These are phyloP conservation scores for Purshia tridentata DNA, from an alignment of 306 rosid genomes.

Conservation along the genomic window DNA sequence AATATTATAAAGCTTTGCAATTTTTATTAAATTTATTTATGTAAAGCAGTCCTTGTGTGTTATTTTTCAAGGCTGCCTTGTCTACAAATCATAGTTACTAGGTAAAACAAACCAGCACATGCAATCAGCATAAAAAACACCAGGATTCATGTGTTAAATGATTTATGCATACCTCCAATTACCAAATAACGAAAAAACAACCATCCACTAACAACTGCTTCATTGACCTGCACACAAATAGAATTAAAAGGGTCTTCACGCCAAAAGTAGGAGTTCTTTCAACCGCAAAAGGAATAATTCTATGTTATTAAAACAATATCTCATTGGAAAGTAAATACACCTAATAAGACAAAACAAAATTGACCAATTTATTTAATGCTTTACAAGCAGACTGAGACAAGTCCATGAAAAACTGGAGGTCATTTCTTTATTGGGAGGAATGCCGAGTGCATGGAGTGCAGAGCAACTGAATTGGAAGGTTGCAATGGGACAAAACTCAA, in stretches of 20 bases:
- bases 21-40: background rate
- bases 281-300: background rate
- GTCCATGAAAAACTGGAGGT: background rate
- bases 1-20: background rate
- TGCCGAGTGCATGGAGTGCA: background rate
- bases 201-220: slow-evolving; percentile 98
- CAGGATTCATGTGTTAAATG: slow-evolving; percentile 2
- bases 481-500: background rate
- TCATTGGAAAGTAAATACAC: background rate
- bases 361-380: background rate
- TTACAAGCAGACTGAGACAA: background rate
- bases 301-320: background rate
- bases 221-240: slow-evolving; percentile 63
- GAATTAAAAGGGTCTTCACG: slow-evolving; percentile 12
- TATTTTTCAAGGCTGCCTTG: background rate
- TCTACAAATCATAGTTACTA: background rate
- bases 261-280: background rate
- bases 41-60: background rate
- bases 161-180: slow-evolving; percentile 76
- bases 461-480: too few relatives aligned
- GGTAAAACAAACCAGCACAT: slow-evolving; percentile 8
- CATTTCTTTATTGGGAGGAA: too few relatives aligned
- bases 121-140: background rate
- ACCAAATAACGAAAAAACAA: slow-evolving; percentile 97
- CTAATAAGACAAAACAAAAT: background rate